Evolutionary conservation across 1,284 basidiomycete species (phyloP), one percentile per base, ranked within the genome.

Genomic region (Farysia itapuensis): DNA sequence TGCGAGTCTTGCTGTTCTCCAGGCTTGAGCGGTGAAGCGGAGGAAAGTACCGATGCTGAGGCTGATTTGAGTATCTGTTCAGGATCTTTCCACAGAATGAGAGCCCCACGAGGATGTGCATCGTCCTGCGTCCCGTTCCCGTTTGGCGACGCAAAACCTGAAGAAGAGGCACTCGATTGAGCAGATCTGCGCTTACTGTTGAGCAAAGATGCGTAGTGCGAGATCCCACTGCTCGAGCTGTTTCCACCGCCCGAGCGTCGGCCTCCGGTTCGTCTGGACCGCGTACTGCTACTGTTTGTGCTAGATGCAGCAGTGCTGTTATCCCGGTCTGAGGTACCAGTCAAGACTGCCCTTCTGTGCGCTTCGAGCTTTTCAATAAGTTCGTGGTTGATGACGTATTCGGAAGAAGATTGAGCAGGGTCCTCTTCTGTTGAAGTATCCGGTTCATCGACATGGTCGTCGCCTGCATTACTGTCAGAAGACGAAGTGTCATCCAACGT

Each of bases 331-430:
- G 58, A 61, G 1, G 58, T 61, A 4, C 59, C 59, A 15, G 59
- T 63, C 15, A 63, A 28, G 8, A 63, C 53, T 5, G 52, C 52
- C 15, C 59, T 35, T 23, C 59, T 47, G 29, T 63, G 59, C 18
- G 59, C 59, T 44, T 63, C 56, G 20, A 69, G 56, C 45, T 67
- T 69, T 35, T 61, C 48, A 37, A 69, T 64, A 30, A 67, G 63
- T 41, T 66, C 64, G 35, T 56, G 58, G 45, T 59, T 69, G 48
- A 63, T 56, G 39, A 63, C 38, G 45, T 51, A 63, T n/a, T 43
- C 53, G 31, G 39, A 14, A 9, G n/a, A 43, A 0, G 29, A 14
- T 12, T 37, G 36, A 18, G 43, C 51, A n/a, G n/a, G n/a, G 16
- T 35, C 44, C 42, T 34, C 44, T 18, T 53, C 46, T 12, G 46